Base-by-base conservation (phyloP, 2,329 filamentous ascomycete species). In the Sporothrix humicola region DNA sequence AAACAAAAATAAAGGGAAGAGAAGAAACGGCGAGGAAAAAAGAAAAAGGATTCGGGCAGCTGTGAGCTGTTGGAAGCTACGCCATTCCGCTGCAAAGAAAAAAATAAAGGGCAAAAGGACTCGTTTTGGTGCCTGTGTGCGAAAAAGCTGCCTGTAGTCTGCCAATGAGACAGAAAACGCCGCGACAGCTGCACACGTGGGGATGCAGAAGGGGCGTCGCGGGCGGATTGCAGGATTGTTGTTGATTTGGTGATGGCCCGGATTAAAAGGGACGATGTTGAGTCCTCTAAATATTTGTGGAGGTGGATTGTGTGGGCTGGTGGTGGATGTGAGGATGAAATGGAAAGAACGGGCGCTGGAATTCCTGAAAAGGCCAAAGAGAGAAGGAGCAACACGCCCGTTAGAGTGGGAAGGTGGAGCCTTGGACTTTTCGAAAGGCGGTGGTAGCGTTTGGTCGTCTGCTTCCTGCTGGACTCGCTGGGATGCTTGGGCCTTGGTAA, bases 321-420 rank as follows among this genome's bases (percentile, higher is more conserved):
- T 20, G 20, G 46, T 42, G 46, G 26, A 15, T 69, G 46, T 69
- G 48, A 52, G 46, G 65, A 56, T 69, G 48, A 44, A 44, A 44
- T 20, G 48, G 66, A 69, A 69, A 69, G 66, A 54, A n/a, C 48
- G n/a, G n/a, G 15, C 7, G 31, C 42, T 31, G 23, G 26, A 37
- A 37, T 31, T 17, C 56, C 56, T 61, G 31, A 20, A 68, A 69
- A 69, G 17, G 20, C 48, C 48, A 69, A 42, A 31, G 46, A 68
- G 63, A 52, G 65, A 69, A 69, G 65, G 65, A 69, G 48, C 46
- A 69, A n/a, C 48, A 37, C 48, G 48, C 48, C 31, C 42, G 42
- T 26, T 65, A 23, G 42, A 48, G 26, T 54, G 48, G 48, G 26
- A 54, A 52, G 48, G 46, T 52, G 48, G 66, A 42, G 26, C 23